Base-by-base conservation (phyloP, 495 filamentous ascomycete genomes). In the Hypoxylon cercidicola region DNA sequence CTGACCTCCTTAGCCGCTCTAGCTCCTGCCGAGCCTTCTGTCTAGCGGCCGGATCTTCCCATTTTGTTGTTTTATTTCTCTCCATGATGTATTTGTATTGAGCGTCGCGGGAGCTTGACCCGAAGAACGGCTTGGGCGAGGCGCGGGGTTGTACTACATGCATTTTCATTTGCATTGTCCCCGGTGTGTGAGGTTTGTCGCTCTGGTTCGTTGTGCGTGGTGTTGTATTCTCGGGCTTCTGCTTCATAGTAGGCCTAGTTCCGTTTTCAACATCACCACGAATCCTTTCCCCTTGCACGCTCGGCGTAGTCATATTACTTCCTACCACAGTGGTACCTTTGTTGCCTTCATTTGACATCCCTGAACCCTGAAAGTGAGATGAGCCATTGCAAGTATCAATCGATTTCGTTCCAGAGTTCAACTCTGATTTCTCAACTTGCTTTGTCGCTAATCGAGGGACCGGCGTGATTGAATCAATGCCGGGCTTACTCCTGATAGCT, bases 101-200 rank as follows among this genome's bases (percentile, higher is more conserved):
- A 16, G 49, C 32, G 30, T 69, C 60, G 4, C 56, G 44, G 11
- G 39, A 25, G 15, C 44, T 64, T n/a, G 69, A 67, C 16, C 55
- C 55, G 15, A 69, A 60, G 10, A 65, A 65, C 18, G 55, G 62
- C 12, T 64, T 72, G 4, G 68, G 69, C 21, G 65, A 63, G 18
- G 20, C 34, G 16, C 44, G 62, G 3, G 32, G 35, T 20, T 30
- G 43, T 28, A 44, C 30, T 56, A 12, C 16, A 34, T 21, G 21
- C 10, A 41, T 40, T 5, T 59, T 28, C 6, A 15, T 19, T 10
- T 44, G 61, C 21, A 28, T 11, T 10, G 30, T 43, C 3, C 21
- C 19, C 11, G 19, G 19, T 3, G 23, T 2, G n/a, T 52, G 19
- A 15, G 52, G 43, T 43, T 21, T 56, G 23, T 23, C 41, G 32